phyloP scores from a whole-genome alignment of 176 grass and related monocot species.

The Alopecurus myosuroides region DNA sequence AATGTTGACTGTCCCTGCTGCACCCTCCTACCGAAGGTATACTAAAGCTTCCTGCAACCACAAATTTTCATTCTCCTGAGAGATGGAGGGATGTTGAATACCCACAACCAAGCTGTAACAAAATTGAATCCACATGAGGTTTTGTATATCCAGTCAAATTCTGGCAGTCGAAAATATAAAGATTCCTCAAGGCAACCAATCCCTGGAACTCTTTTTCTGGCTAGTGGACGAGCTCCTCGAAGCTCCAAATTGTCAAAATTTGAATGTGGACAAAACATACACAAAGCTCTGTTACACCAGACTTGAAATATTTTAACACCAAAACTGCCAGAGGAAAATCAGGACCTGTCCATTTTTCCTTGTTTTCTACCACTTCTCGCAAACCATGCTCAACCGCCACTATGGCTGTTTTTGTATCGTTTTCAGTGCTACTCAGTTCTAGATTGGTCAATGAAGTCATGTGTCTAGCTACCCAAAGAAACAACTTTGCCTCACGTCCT shows the following conservation, averaged over 20 bases:
- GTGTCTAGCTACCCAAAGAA: not conserved
- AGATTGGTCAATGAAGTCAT: not conserved
- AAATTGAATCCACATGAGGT: not conserved
- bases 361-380: not conserved
- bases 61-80: not conserved
- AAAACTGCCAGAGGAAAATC: not conserved
- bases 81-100: not conserved
- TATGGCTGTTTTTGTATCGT: not conserved
- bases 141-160: not conserved
- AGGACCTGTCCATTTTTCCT: not conserved
- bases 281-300: not conserved
- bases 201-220: not conserved
- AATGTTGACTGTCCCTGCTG: not conserved
- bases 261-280: not conserved
- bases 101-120: not conserved
- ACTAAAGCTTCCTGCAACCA: not conserved
- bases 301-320: not conserved
- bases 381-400: not conserved
- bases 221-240: too few relatives aligned
- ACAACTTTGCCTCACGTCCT: not conserved
- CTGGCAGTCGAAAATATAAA: rapidly evolving
- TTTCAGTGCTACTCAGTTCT: not conserved
- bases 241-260: not conserved
- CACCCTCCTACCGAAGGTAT: not conserved
- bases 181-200: not conserved